Conservation (phyloP, 148 eudicot genomes). For the Simmondsia chinensis region DNA sequence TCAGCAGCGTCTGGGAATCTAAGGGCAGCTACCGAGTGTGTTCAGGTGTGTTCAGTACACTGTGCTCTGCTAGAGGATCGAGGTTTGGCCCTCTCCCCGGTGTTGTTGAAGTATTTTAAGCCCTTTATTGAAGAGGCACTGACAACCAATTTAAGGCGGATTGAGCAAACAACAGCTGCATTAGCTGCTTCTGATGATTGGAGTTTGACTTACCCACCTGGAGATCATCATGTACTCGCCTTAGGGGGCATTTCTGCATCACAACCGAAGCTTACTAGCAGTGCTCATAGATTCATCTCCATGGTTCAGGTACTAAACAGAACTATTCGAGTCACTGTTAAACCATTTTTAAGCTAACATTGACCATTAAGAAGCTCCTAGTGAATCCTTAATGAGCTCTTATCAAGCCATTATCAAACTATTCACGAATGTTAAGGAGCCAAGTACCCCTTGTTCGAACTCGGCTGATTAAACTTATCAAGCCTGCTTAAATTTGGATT, state of each 20-base stretch:
- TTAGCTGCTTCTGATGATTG: slow-evolving; percentile 83
- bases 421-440: no score
- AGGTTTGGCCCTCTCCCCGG: slow-evolving; percentile 72
- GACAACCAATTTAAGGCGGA: slow-evolving; percentile 47
- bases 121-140: slow-evolving; percentile 72
- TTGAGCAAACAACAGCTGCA: slow-evolving; percentile 67
- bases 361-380: no score
- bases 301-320: slow-evolving; percentile 79
- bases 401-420: no score
- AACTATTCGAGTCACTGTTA: no score
- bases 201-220: slow-evolving; percentile 50
- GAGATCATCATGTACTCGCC: slow-evolving; percentile 23
- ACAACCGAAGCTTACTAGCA: slow-evolving; percentile 64
- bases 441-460: no score
- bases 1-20: slow-evolving; percentile 73
- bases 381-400: no score
- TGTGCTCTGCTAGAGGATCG: slow-evolving; percentile 64
- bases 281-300: slow-evolving; percentile 69
- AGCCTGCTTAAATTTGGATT: no score
- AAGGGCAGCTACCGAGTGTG: slow-evolving; percentile 58
- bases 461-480: no score
- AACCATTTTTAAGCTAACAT: no score
- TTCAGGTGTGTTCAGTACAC: slow-evolving; percentile 65
- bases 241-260: slow-evolving; percentile 21
- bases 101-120: slow-evolving; percentile 50